phyloP scores from a whole-genome alignment of 352 stramenopile genomes.

The Globisporangium middletonii region DNA sequence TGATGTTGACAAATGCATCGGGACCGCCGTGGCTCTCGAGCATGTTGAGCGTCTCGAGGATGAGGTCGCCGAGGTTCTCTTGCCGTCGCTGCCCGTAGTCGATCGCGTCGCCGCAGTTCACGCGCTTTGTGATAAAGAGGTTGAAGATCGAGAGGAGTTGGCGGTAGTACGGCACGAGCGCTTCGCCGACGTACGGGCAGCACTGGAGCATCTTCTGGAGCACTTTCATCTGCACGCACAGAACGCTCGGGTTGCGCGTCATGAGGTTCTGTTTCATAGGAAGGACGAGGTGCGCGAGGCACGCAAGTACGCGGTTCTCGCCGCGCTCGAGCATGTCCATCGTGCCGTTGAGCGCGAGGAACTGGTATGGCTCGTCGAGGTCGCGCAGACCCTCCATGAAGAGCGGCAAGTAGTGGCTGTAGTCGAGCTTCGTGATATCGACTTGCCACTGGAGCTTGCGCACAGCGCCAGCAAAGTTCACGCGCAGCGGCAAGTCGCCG shows the following conservation, averaged over 20 bases:
- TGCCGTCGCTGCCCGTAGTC: conserved; percentile 89
- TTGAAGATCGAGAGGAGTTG: conserved; percentile 92
- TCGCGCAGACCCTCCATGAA: conserved; percentile 93
- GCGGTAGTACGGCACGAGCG: conserved; percentile 90
- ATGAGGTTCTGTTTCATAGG: conserved; percentile 87
- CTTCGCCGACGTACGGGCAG: conserved; percentile 78
- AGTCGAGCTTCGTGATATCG: conserved; percentile 70
- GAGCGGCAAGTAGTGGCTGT: conserved; percentile 84
- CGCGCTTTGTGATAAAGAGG: conserved; percentile 86
- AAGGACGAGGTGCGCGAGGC: conserved; percentile 38
- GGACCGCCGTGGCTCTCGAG: conserved; percentile 80
- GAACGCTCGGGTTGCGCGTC: conserved; percentile 64
- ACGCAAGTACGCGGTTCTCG: conserved; percentile 52
- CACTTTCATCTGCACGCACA: conserved; percentile 77
- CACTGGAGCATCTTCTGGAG: conserved; percentile 62
- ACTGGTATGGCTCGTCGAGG: conserved; percentile 78
- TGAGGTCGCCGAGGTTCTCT: conserved; percentile 86
- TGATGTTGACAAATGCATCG: conserved; percentile 93
- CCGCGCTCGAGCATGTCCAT: conserved; percentile 82
- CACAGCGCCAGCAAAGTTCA: conserved; percentile 70
- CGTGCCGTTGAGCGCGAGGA: conserved; percentile 70
- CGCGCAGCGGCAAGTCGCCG: conserved; percentile 59
- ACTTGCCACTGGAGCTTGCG: conserved; percentile 72
- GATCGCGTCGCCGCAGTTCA: conserved; percentile 92
- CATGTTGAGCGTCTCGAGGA: conserved; percentile 87